Evolutionary conservation across 1,139 yeast genomes (phyloP).

Genomic region (Candida albicans): DNA sequence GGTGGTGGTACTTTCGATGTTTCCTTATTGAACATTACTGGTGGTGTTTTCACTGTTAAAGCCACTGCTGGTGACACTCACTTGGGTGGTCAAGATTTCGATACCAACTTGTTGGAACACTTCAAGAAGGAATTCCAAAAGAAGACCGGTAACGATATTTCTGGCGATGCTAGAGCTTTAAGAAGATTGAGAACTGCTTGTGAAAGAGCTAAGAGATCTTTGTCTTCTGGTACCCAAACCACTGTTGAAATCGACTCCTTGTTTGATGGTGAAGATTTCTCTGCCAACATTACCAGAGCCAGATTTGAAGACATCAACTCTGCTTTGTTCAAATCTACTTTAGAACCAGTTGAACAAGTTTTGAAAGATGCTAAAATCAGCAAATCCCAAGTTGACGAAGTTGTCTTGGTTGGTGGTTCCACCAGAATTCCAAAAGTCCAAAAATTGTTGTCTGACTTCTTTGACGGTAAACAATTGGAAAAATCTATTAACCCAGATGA

Average conservation of each 20-base stretch:
- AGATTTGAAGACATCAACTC: conserved; percentile 98
- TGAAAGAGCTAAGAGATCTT: conserved; percentile 99
- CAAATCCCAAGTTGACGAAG: conserved; percentile 89
- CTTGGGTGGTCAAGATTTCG: conserved; percentile 99
- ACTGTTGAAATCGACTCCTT: conserved; percentile 96
- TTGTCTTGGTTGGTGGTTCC: conserved; percentile 99
- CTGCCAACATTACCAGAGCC: conserved; percentile 97
- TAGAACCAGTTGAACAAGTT: conserved; percentile 98
- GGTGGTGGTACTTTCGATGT: conserved; percentile 99
- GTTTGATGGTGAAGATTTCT: conserved; percentile 95
- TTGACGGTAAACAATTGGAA: conserved; percentile 96
- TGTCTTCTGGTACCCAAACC: conserved; percentile 95
- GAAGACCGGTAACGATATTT: conserved; percentile 92
- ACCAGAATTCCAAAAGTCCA: conserved; percentile 99
- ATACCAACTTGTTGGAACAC: conserved; percentile 91
- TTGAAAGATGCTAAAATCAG: conserved; percentile 91
- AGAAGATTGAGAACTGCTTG: conserved; percentile 99
- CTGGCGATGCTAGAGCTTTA: conserved; percentile 91
- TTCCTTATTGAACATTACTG: conserved; percentile 92
- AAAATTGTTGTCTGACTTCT: conserved; percentile 95
- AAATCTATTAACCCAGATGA: conserved; percentile 98
- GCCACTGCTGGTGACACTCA: conserved; percentile 99
- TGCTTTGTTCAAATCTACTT: conserved; percentile 92
- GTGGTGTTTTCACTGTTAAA: conserved; percentile 99
- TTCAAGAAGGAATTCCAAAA: conserved; percentile 95